Evolutionary conservation across 2,329 filamentous ascomycete species (phyloP).

Genomic region (Epichloe aotearoae): DNA sequence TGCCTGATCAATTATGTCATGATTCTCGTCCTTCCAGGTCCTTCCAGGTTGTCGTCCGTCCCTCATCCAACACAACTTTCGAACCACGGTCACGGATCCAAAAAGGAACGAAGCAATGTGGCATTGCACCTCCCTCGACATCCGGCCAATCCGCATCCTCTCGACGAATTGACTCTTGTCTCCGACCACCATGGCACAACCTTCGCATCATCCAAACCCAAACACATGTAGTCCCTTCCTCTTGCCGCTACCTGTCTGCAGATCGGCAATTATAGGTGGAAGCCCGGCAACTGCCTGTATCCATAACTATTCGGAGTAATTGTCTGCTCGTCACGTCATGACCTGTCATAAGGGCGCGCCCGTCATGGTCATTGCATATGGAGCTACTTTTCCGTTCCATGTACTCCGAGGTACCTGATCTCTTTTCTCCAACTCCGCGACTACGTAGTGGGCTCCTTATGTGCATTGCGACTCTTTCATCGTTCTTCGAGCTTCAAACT

Average conservation of each 20-base stretch:
- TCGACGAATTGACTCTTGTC: background rate
- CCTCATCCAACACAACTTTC: too few relatives aligned
- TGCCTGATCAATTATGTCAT: background rate
- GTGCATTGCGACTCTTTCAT: background rate
- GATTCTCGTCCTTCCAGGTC: too few relatives aligned
- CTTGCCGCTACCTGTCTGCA: background rate
- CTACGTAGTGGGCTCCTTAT: background rate
- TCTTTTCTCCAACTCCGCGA: too few relatives aligned
- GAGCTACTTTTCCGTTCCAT: too few relatives aligned
- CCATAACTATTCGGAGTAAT: background rate
- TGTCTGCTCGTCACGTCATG: slow-evolving; percentile 4
- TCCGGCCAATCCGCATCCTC: too few relatives aligned
- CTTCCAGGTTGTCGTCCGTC: background rate
- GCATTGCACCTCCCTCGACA: too few relatives aligned
- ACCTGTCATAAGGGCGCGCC: background rate
- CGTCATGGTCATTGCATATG: too few relatives aligned
- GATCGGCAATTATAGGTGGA: background rate
- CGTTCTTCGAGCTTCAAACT: background rate
- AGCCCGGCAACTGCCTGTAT: background rate
- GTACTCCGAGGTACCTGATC: too few relatives aligned
- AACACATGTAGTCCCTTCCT: background rate
- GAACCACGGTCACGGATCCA: too few relatives aligned
- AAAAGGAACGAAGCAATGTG: too few relatives aligned
- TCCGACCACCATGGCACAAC: background rate
- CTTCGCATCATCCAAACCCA: slow-evolving; percentile 1